These are phyloP conservation scores for Pleurotus tuoliensis DNA, from an alignment of 768 basidiomycete genomes.

Conservation along the genomic window DNA sequence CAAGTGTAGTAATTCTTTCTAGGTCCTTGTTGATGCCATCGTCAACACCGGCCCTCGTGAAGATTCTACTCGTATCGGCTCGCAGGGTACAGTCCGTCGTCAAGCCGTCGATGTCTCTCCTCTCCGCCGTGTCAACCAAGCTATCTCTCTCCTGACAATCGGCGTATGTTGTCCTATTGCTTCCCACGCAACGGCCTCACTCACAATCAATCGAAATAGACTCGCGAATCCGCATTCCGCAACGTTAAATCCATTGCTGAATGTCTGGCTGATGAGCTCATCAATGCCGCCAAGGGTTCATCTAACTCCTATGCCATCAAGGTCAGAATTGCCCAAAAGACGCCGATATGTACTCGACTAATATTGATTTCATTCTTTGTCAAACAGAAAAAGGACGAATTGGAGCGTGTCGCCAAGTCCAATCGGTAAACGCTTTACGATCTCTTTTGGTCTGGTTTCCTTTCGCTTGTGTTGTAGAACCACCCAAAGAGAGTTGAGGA, in stretches of 20 bases:
- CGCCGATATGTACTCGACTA: background rate
- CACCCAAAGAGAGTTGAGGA: background rate
- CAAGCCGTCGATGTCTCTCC: slow-evolving; percentile 99
- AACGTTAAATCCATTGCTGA: slow-evolving; percentile 99
- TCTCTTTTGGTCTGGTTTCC: background rate
- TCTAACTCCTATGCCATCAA: slow-evolving; percentile 99
- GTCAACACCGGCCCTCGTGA: slow-evolving; percentile 99
- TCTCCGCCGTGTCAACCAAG: slow-evolving; percentile 96
- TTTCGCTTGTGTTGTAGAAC: background rate
- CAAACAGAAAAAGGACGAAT: slow-evolving; percentile 93
- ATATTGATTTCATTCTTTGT: slow-evolving; percentile 6
- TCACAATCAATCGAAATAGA: slow-evolving; percentile 43
- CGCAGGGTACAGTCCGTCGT: slow-evolving; percentile 98
- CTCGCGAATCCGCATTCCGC: slow-evolving; percentile 99
- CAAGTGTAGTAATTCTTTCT: slow-evolving; percentile 6
- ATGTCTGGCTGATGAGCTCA: slow-evolving; percentile 98
- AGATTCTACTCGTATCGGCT: slow-evolving; percentile 99
- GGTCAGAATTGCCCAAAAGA: slow-evolving; percentile 39
- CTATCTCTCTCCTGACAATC: slow-evolving; percentile 89
- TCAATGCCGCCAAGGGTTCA: slow-evolving; percentile 99
- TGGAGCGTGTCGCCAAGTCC: slow-evolving; percentile 99
- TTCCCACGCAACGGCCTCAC: background rate
- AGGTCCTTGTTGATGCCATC: slow-evolving; percentile 97
- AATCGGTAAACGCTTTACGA: slow-evolving; percentile 71
- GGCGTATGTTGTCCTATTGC: slow-evolving; percentile 60